Evolutionary conservation across 257 asterid genomes (phyloP).

Genomic region (Petunia axillaris): DNA sequence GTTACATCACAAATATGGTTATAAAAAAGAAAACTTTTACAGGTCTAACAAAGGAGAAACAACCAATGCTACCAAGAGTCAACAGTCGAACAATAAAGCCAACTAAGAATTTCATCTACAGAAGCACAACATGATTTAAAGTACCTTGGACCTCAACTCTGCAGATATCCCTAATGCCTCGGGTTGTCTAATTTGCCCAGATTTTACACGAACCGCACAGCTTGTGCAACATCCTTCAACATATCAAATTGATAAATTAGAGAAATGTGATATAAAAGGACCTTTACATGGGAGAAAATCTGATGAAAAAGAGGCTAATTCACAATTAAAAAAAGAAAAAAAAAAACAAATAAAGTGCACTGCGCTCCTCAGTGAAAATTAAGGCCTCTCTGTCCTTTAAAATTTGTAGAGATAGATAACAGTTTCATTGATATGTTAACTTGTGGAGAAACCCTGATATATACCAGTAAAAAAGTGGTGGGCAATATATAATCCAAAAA

Average conservation of each 20-base stretch:
- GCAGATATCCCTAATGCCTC: constrained; percentile 96
- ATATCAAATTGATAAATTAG: constrained; percentile 27
- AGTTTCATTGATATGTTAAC: constrained; percentile 1
- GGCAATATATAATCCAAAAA: neutral
- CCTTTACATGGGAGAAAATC: neutral
- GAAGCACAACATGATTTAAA: constrained; percentile 1
- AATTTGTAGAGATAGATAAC: constrained; percentile 1
- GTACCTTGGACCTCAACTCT: constrained; percentile 75
- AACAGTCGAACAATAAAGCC: constrained; percentile 3
- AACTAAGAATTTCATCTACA: neutral
- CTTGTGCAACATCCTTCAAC: constrained; percentile 92
- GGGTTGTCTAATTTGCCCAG: constrained; percentile 91
- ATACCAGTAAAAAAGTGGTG: neutral
- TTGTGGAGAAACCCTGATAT: neutral
- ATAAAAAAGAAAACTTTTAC: neutral
- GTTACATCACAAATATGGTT: neutral
- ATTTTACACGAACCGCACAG: constrained; percentile 93
- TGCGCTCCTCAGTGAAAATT: neutral
- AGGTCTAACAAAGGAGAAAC: constrained; percentile 22
- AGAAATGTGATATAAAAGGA: neutral
- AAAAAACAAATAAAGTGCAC: constrained; percentile 14
- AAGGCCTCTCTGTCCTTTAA: neutral
- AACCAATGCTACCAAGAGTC: neutral
- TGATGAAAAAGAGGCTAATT: constrained; percentile 1
- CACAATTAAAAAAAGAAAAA: neutral